Conservation (phyloP, 2,329 filamentous ascomycete species). For the Septoria linicola region DNA sequence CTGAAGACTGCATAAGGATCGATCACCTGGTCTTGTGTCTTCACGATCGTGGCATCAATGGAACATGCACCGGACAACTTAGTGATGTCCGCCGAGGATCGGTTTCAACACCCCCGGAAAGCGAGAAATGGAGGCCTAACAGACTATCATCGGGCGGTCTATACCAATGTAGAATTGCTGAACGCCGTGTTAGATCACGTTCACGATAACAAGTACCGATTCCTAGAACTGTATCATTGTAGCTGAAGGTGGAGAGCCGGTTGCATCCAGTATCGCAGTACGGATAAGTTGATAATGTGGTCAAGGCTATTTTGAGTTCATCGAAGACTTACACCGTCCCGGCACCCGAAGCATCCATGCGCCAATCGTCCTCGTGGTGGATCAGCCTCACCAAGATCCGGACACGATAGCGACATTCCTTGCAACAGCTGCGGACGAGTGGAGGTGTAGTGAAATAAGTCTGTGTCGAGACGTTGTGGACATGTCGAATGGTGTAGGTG, state of each 20-base stretch:
- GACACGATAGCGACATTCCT: constrained; percentile 13
- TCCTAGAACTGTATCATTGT: too few species aligned
- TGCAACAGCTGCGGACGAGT: constrained; percentile 3
- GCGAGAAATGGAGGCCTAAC: neutral
- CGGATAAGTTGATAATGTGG: neutral
- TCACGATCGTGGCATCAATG: constrained; percentile 3
- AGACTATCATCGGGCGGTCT: too few species aligned
- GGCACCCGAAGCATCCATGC: constrained; percentile 12
- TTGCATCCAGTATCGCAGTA: neutral
- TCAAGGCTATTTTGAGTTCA: constrained; percentile 16
- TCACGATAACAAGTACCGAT: too few species aligned
- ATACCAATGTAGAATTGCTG: too few species aligned
- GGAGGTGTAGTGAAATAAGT: neutral
- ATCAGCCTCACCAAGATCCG: constrained; percentile 6
- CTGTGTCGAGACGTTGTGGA: neutral
- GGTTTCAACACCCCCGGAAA: constrained; percentile 1
- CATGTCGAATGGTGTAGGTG: neutral
- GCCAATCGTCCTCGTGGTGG: constrained; percentile 10
- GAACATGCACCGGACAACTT: neutral
- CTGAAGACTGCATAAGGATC: constrained; percentile 1
- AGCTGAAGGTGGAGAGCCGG: constrained; percentile 13
- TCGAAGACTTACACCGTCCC: constrained; percentile 1
- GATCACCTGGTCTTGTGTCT: neutral
- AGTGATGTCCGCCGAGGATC: neutral
- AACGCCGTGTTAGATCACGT: too few species aligned